Conservation (phyloP, 495 filamentous ascomycete genomes). For the Aspergillus baeticus region DNA sequence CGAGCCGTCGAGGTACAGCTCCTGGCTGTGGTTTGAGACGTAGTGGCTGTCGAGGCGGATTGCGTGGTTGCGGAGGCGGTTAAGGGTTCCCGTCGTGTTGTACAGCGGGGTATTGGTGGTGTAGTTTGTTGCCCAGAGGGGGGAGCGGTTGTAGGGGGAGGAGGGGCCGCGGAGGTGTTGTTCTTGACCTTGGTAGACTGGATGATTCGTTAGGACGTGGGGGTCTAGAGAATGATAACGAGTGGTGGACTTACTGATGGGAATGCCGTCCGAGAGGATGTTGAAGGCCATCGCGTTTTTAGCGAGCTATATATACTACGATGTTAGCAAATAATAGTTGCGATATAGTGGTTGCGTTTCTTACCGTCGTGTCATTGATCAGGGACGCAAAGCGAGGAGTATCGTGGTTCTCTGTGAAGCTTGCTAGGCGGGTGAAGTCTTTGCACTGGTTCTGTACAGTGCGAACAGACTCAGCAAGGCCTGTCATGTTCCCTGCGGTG, state of each 20-base stretch:
- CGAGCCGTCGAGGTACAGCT: conserved; percentile 49
- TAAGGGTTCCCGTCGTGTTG: conserved; percentile 52
- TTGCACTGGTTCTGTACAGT: conserved; percentile 42
- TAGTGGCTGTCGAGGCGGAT: conserved; percentile 47
- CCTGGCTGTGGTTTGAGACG: conserved; percentile 45
- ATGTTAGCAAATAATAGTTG: too few relatives aligned
- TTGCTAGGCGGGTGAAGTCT: conserved; percentile 55
- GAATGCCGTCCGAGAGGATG: conserved; percentile 63
- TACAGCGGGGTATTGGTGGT: conserved; percentile 54
- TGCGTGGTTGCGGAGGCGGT: conserved; percentile 57
- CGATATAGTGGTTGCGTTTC: too few relatives aligned
- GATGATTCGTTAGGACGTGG: not conserved
- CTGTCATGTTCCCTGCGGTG: conserved; percentile 48
- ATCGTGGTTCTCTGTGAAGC: conserved; percentile 73
- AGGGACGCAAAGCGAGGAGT: conserved; percentile 53
- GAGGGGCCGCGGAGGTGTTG: conserved; percentile 56
- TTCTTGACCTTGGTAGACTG: conserved; percentile 63
- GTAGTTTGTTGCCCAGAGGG: conserved; percentile 64
- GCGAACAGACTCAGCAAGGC: conserved; percentile 49
- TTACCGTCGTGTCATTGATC: conserved; percentile 8
- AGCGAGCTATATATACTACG: conserved; percentile 35
- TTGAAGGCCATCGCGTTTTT: conserved; percentile 66
- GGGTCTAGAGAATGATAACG: not conserved
- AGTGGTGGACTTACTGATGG: conserved; percentile 27
- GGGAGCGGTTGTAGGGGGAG: conserved; percentile 64